Base-by-base conservation (phyloP, 306 rosid species). In the Canavalia gladiata region DNA sequence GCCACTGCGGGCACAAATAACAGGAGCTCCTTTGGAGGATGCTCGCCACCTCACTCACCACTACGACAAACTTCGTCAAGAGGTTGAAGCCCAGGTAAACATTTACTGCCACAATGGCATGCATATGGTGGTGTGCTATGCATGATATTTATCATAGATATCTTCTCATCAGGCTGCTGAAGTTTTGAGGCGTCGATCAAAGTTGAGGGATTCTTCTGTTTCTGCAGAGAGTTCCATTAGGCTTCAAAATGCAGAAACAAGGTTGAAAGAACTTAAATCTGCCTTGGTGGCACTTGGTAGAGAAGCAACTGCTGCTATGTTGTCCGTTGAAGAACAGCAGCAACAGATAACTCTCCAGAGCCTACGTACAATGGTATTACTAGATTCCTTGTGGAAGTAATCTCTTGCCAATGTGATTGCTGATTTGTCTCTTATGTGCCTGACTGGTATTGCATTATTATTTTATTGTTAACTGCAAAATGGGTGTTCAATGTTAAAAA, bases 21-120 rank as follows among this genome's bases (percentile, higher is more conserved):
- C 88, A 4, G 97, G 95, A 78, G 97, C 98, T 81, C 98, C 98
- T 79, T 84, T 95, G 81, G 98, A 95, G 84, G 98, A 92, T 88
- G 98, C 98, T 74, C 95, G 98, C 33, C 97, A 95, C 84, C 92
- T 95, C 76, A 82, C 97, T 42, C 90, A 87, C 57, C 94, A 84
- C 79, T 95, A 92, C 54, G 98, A 95, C 62, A 95, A 89, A 87
- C 88, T 91, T 64, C 91, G 91, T 65, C 98, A 92, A 59, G 98
- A 92, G 76, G 91, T 89, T 34, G 97, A 95, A 82, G 84, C 87
- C 70, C 97, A 92, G 98, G 98, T 92, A 86, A 77, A 65, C 83
- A 76, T 75, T 64, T 62, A 82, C 56, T 85, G 30, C 67, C 72
- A 62, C 7, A 63, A 33, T 57, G 51, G 69, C 81, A 80, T 78